Evolutionary conservation across 148 eudicot species (phyloP), one percentile per base, ranked within the genome.

Genomic region (Linanthus parryae): DNA sequence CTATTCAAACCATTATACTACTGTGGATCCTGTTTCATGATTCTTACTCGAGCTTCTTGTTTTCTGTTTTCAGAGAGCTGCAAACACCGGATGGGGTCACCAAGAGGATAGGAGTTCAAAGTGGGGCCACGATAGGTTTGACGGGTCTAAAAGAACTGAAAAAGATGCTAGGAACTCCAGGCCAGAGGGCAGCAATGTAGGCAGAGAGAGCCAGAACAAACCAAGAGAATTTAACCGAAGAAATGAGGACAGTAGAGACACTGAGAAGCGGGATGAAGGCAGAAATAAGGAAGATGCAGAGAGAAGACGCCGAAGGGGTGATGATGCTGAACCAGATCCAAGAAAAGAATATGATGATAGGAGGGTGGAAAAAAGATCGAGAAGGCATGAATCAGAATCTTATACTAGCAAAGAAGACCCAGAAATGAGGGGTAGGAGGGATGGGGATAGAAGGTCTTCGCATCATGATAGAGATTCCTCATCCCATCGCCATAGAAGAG

Each of bases 71-170:
- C 60, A 90, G 97, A 85, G 97, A 79, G 97, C 95, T 63, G 95
- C 97, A 60, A 61, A 90, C 53, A 90, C 97, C 18, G 97, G 97
- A 53, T 76, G 95, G 95, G 95, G 95, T 56, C 68, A 70, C 13
- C 73, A 83, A 35, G 95, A 85, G 63, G 77, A 80, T 45, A 76
- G 66, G 57, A 76, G 22, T 30, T 54, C 91, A 47, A 80, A 61
- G 59, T 65, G 82, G 85, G 73, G 56, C 26, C 70, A 78, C 51
- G 87, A 80, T 58, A 85, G 59, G 69, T 75, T 61, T 58, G 74
- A 69, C 26, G 72, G 57, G 46, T 66, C 70, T n/a, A 25, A 40
- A 40, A 72, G 52, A 25, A 52, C 61, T 41, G 73, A 61, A 28
- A 76, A 51, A 66, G 76, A 69, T 39, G 65, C 61, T 48, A 58